These are phyloP conservation scores for Penicillium parvum DNA, from an alignment of 495 filamentous ascomycete genomes.

Conservation along the genomic window DNA sequence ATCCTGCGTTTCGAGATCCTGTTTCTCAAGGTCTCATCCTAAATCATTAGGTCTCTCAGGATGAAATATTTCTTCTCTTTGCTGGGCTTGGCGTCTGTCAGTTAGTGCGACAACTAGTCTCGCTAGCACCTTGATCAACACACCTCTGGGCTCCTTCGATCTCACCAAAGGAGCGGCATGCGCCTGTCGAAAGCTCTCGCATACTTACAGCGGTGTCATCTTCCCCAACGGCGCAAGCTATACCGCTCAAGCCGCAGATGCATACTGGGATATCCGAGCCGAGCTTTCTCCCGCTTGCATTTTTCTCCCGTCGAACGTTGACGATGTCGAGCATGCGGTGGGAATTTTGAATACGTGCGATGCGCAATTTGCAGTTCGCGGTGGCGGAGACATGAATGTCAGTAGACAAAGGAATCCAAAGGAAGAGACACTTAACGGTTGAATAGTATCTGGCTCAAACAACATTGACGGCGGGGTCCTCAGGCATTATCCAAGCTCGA, in stretches of 20 bases:
- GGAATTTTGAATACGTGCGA: constrained; percentile 13
- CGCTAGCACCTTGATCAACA: neutral
- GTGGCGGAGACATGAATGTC: constrained; percentile 35
- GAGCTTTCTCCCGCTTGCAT: constrained; percentile 32
- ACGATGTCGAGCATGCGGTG: constrained; percentile 25
- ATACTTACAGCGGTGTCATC: constrained; percentile 1
- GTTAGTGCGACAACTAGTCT: neutral
- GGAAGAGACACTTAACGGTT: neutral
- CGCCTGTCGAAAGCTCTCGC: constrained; percentile 22
- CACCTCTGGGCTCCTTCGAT: neutral
- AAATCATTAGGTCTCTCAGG: no score
- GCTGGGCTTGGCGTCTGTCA: constrained; percentile 1
- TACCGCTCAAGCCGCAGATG: constrained; percentile 8
- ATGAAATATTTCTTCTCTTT: constrained; percentile 36
- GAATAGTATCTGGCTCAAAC: constrained; percentile 26
- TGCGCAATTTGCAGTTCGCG: constrained; percentile 35
- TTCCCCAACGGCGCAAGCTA: constrained; percentile 15
- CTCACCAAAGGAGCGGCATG: constrained; percentile 12
- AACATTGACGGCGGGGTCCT: constrained; percentile 29
- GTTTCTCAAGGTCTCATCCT: no score
- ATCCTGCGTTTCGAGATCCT: no score
- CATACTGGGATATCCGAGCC: constrained; percentile 25
- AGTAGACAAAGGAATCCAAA: neutral
- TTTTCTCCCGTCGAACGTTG: constrained; percentile 21
- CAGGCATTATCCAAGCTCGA: constrained; percentile 14